These are phyloP conservation scores for Aspergillus alliaceus DNA, from an alignment of 2,329 filamentous ascomycete species.

Conservation along the genomic window DNA sequence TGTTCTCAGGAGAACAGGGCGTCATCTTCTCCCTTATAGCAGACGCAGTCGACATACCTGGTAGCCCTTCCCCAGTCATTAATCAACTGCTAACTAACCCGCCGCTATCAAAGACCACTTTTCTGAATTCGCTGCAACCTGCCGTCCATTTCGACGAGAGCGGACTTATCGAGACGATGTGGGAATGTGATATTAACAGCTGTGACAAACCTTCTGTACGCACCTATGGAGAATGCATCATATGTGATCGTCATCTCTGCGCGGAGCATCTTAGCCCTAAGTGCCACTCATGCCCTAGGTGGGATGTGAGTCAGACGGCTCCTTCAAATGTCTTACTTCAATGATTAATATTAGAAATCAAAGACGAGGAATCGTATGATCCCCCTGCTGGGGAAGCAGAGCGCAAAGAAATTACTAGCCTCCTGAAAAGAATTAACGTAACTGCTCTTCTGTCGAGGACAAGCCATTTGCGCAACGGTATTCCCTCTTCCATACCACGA, in stretches of 20 bases:
- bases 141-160: too few relatives aligned
- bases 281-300: conserved; percentile 38
- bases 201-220: conserved; percentile 38
- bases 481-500: conserved; percentile 36
- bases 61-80: too few relatives aligned
- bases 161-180: too few relatives aligned
- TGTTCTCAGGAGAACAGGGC: too few relatives aligned
- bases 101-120: too few relatives aligned
- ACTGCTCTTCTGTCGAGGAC: conserved; percentile 39
- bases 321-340: neutral
- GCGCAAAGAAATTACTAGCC: conserved; percentile 31
- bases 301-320: conserved; percentile 33
- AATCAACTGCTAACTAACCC: too few relatives aligned
- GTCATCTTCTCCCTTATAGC: too few relatives aligned
- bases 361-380: conserved; percentile 40
- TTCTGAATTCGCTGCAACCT: too few relatives aligned
- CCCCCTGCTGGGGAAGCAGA: conserved; percentile 36
- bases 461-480: conserved; percentile 35
- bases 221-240: conserved; percentile 37
- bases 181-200: conserved; percentile 33
- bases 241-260: conserved; percentile 44
- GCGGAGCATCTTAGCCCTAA: conserved; percentile 30
- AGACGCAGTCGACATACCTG: too few relatives aligned
- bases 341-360: neutral
- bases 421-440: conserved; percentile 39